Evolutionary conservation across 352 stramenopile genomes (phyloP).

Genomic region (Pythium dissimile): DNA sequence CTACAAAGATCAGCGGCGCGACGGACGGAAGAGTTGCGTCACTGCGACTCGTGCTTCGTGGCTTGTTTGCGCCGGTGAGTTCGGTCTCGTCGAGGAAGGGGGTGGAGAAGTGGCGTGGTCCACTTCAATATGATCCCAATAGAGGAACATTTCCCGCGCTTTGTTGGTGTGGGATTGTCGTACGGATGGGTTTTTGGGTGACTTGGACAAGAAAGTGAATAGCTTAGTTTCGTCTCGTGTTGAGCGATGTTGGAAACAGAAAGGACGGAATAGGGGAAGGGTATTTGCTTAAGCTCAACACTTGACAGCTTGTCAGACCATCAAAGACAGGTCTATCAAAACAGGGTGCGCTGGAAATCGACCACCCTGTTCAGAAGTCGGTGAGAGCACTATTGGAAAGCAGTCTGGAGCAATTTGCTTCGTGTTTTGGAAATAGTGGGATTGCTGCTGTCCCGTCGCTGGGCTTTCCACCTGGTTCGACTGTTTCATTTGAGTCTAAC

Average conservation of each 20-base stretch:
- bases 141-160: slow-evolving; percentile 9
- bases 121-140: slow-evolving; percentile 13
- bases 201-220: background rate
- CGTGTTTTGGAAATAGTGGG: too few species aligned
- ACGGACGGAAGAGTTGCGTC: too few species aligned
- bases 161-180: background rate
- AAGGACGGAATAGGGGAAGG: background rate
- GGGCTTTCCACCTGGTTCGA: background rate
- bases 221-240: slow-evolving; percentile 1
- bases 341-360: background rate
- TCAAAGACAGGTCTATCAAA: background rate
- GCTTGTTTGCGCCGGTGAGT: too few species aligned
- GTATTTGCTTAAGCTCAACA: background rate
- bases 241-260: too few species aligned
- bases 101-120: slow-evolving; percentile 1
- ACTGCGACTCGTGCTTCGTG: too few species aligned
- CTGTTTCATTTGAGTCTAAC: background rate
- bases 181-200: slow-evolving; percentile 13
- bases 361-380: background rate
- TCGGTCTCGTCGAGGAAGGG: background rate
- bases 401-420: background rate
- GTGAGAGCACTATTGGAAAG: background rate
- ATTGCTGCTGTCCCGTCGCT: slow-evolving; percentile 1
- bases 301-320: slow-evolving; percentile 3
- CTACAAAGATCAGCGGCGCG: too few species aligned